phyloP scores from a whole-genome alignment of 306 rosid species.

The Spatholobus suberectus region DNA sequence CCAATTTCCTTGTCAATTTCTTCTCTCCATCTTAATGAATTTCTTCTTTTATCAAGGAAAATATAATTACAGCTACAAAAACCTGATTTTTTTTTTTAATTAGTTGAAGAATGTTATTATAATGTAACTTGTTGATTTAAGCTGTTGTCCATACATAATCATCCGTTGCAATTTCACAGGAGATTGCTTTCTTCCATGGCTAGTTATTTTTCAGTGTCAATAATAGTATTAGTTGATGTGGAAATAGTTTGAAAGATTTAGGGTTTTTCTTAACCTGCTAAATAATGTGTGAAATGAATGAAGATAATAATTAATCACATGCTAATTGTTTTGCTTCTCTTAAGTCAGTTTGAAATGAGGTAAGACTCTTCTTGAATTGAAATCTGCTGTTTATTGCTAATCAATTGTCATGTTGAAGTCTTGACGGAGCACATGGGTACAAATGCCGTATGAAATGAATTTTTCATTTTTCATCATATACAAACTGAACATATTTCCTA shows the following conservation, averaged over 20 bases:
- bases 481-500: neutral
- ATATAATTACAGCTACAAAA: neutral
- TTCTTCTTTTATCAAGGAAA: neutral
- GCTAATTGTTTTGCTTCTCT: neutral
- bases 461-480: neutral
- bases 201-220: neutral
- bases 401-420: slow-evolving; percentile 1
- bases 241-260: neutral
- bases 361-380: neutral
- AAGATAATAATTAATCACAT: neutral
- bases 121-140: neutral
- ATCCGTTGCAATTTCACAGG: neutral
- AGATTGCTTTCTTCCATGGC: neutral
- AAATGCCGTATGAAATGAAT: neutral
- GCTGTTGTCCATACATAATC: neutral
- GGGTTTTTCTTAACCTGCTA: neutral
- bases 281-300: neutral
- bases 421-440: neutral
- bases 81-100: neutral
- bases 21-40: neutral
- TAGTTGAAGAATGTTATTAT: neutral
- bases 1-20: neutral
- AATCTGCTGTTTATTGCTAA: neutral
- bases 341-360: neutral
- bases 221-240: neutral